Evolutionary conservation across 306 rosid species (phyloP), one percentile per base, ranked within the genome.

Genomic region (Pachyrhizus erosus): DNA sequence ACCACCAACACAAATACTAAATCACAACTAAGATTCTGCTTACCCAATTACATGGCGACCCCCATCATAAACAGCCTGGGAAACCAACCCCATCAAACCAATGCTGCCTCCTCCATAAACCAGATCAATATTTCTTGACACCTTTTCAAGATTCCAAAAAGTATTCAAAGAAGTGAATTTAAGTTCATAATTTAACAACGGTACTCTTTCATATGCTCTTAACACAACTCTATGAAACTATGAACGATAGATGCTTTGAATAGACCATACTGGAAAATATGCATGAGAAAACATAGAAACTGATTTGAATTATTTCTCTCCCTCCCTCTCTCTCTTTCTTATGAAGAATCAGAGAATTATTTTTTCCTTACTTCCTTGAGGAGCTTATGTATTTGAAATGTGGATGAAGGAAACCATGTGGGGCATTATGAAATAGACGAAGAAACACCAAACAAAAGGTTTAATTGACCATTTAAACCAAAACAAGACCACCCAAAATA

Each of bases 81-180:
- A 95, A 70, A 95, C 88, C 87, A 91, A 84, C 15, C 99, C 99
- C 99, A 95, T 95, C 89, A 95, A 84, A 62, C 99, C 99, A 81
- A 95, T 87, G 88, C 98, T 95, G 13, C 99, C 99, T 84, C 99
- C 99, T 83, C 99, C 99, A 81, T 95, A 95, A 80, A 95, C 99
- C 82, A 95, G 84, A 87, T 95, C 99, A 87, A 95, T 95, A 85
- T 95, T 86, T 84, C 94, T 93, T 46, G 93, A 87, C 70, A 95
- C 99, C 99, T 95, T 70, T 82, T n/a, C 3, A 55, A 82, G 76
- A 81, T 39, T 68, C 60, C 80, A 80, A 64, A 61, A 20, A 29
- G 18, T 45, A 12, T 12, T 21, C 55, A 26, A 14, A 24, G 14
- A 13, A 21, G 10, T 24, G 4, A 70, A 34, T 20, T 64, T 39